Conservation (phyloP, 306 rosid species). For the Hippophae tibetana region DNA sequence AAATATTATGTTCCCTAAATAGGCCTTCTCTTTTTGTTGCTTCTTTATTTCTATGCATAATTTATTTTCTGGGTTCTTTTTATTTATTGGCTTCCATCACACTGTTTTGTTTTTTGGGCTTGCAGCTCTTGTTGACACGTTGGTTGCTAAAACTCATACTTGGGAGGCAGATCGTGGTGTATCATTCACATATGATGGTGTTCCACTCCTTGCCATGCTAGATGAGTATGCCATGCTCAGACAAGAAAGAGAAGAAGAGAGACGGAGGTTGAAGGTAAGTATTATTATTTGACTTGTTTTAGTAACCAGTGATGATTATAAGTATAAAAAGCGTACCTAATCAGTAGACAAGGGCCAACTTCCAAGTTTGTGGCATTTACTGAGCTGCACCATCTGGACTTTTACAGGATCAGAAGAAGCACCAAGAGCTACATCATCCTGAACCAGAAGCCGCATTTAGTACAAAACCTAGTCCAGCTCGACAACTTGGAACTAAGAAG, state of each 20-base stretch:
- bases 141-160: slow-evolving; percentile 83
- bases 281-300: neutral
- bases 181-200: slow-evolving; percentile 83
- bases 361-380: neutral
- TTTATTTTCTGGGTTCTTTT: no score
- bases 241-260: slow-evolving; percentile 96
- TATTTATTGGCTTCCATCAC: no score
- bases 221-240: slow-evolving; percentile 98
- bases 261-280: slow-evolving; percentile 81
- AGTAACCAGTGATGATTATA: no score
- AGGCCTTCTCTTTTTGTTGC: no score
- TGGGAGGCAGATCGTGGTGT: slow-evolving; percentile 93
- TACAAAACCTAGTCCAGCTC: slow-evolving; percentile 77
- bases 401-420: neutral
- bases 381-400: slow-evolving; percentile 7
- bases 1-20: no score
- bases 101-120: slow-evolving; percentile 17
- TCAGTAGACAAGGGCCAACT: no score
- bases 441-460: slow-evolving; percentile 69
- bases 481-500: slow-evolving; percentile 71
- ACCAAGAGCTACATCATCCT: slow-evolving; percentile 58
- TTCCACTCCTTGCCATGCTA: slow-evolving; percentile 96
- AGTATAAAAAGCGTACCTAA: no score
- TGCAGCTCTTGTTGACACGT: slow-evolving; percentile 86
- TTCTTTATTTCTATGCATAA: no score